Evolutionary conservation across 179 eudicot species (phyloP).

Genomic region (Patellifolia procumbens): DNA sequence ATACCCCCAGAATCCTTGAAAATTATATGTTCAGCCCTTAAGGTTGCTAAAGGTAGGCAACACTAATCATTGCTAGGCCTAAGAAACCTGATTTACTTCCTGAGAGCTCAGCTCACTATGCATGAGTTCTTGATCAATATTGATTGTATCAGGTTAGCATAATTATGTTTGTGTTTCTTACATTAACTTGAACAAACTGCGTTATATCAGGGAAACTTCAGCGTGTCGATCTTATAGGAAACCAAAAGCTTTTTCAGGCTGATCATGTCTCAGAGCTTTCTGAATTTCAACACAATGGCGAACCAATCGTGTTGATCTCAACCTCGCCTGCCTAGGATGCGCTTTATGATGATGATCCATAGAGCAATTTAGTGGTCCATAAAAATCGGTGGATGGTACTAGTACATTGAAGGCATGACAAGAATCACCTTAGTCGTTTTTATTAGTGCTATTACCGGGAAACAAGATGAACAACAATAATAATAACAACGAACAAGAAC

Average conservation of each 20-base stretch:
- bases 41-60: slow-evolving; percentile 56
- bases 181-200: neutral
- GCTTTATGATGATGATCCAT: slow-evolving; percentile 82
- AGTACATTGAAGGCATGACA: too few species aligned
- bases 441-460: too few species aligned
- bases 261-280: slow-evolving; percentile 42
- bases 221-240: slow-evolving; percentile 73
- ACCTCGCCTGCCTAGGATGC: slow-evolving; percentile 36
- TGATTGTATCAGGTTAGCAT: neutral
- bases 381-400: too few species aligned
- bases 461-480: too few species aligned
- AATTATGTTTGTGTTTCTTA: neutral
- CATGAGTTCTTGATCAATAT: neutral
- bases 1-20: slow-evolving; percentile 69
- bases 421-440: too few species aligned
- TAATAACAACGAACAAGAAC: too few species aligned
- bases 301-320: slow-evolving; percentile 42
- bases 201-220: slow-evolving; percentile 52
- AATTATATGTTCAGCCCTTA: slow-evolving; percentile 50
- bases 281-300: slow-evolving; percentile 57
- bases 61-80: too few species aligned
- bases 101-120: too few species aligned
- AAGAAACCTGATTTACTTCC: too few species aligned
- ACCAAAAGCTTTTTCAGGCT: slow-evolving; percentile 39
- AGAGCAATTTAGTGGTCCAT: too few species aligned